These are phyloP conservation scores for Saccharomycopsis hybrid DNA, from an alignment of 1,139 yeast species.

Conservation along the genomic window DNA sequence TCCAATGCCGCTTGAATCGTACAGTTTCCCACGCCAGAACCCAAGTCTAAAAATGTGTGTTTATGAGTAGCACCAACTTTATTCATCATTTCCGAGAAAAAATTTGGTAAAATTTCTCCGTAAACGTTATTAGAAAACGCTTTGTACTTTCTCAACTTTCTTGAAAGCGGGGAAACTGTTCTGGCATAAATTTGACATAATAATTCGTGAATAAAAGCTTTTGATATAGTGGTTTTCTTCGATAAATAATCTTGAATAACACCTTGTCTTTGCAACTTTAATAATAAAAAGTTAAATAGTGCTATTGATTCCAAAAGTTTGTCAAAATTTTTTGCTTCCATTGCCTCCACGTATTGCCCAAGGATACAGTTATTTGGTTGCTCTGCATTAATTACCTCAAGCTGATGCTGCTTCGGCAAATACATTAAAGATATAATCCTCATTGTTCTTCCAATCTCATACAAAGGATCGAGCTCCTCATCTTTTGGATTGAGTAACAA, in stretches of 20 bases:
- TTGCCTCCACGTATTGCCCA: conserved; percentile 38
- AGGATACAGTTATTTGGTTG: conserved; percentile 39
- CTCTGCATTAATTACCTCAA: conserved; percentile 32
- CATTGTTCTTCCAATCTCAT: conserved; percentile 61
- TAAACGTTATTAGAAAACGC: conserved; percentile 90
- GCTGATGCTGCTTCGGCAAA: conserved; percentile 33
- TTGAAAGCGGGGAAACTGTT: conserved; percentile 69
- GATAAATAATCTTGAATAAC: neutral
- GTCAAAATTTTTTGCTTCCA: conserved; percentile 33
- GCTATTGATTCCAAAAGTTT: conserved; percentile 32
- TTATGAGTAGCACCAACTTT: conserved; percentile 51
- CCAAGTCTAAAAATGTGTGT: conserved; percentile 66
- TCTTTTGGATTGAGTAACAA: conserved; percentile 21
- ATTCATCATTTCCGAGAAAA: conserved; percentile 60
- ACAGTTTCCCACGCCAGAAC: conserved; percentile 93
- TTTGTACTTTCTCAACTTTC: conserved; percentile 59
- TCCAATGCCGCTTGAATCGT: conserved; percentile 86
- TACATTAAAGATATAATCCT: conserved; percentile 40
- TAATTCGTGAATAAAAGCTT: conserved; percentile 58
- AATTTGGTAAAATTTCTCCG: conserved; percentile 82
- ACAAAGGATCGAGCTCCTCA: conserved; percentile 58
- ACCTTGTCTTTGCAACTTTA: conserved; percentile 30
- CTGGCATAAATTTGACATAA: conserved; percentile 69
- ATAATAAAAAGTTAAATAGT: conserved; percentile 37
- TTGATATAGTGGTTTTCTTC: conserved; percentile 40